Conservation (phyloP, 2,329 filamentous ascomycete species). For the Colletotrichum truncatum region DNA sequence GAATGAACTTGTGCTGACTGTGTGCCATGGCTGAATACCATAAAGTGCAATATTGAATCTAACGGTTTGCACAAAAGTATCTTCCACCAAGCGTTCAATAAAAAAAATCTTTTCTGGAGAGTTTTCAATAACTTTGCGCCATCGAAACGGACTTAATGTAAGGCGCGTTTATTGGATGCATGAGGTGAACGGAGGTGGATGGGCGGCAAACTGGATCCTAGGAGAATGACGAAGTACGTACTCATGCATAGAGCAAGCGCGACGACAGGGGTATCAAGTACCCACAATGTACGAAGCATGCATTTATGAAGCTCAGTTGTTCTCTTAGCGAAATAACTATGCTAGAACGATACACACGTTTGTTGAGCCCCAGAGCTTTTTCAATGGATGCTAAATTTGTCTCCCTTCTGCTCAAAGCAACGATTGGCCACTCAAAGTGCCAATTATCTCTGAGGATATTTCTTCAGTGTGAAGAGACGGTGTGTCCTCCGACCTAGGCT, state of each 20-base stretch:
- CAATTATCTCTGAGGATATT: not conserved
- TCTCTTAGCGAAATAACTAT: conserved; percentile 15
- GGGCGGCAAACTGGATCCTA: not conserved
- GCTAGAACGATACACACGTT: conserved; percentile 18
- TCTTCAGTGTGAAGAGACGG: not conserved
- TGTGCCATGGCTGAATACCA: conserved; percentile 60
- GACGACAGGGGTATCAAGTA: not conserved
- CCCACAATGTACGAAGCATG: not conserved
- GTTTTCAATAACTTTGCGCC: no score
- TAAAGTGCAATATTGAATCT: no score
- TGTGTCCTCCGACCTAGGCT: no score
- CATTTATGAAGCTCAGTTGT: not conserved
- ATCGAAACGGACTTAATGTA: no score
- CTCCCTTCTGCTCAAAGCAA: not conserved
- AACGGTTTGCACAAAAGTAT: no score
- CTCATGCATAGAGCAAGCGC: no score
- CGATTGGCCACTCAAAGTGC: not conserved
- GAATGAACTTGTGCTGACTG: conserved; percentile 50
- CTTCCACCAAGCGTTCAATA: no score
- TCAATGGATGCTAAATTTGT: not conserved
- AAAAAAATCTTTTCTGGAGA: no score
- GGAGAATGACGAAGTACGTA: not conserved
- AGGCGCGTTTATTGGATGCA: no score
- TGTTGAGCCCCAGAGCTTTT: conserved; percentile 24
- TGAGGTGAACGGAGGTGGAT: not conserved